Evolutionary conservation across 768 basidiomycete species (phyloP), one percentile per base, ranked within the genome.

Genomic region (Tulasnella sp.): DNA sequence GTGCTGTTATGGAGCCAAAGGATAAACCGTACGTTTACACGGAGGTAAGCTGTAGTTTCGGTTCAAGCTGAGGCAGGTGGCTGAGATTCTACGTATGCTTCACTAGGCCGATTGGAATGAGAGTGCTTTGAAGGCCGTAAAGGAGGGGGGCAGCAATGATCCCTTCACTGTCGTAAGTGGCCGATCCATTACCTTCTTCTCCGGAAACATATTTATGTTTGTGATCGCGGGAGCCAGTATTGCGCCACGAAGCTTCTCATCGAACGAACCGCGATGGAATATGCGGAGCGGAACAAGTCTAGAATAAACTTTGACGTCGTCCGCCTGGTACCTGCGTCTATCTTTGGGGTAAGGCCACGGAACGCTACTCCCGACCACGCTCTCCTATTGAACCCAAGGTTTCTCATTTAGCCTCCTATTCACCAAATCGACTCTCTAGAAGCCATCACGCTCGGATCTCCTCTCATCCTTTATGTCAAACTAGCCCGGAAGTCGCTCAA

Each of bases 11-110:
- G 11, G 34, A n/a, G n/a, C n/a, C n/a, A n/a, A n/a, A n/a, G n/a
- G n/a, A n/a, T n/a, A n/a, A n/a, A n/a, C n/a, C n/a, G n/a, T n/a
- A n/a, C n/a, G n/a, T n/a, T n/a, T n/a, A 27, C 6, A 46, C 45
- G 25, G 23, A 46, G 45, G 45, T 19, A 29, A 21, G 23, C 2
- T 14, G 29, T 4, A 21, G 12, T 15, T 15, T 4, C 25, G n/a
- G 37, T 12, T 25, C 60, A 6, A 61, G 69, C 43, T 65, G 70
- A 62, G 64, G 71, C 32, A 63, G 71, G 3, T 67, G 70, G 15
- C 63, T 70, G 49, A 72, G 70, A n/a, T 69, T 69, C 11, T 63
- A 69, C 23, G 69, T 61, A 61, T 66, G 45, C 59, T 62, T 55
- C 60, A 7, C 14, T 7, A 69, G 59, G 48, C 9, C 4, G 66